Evolutionary conservation across 371 early-diverging fungal species (phyloP).

Genomic region (Mucor indicus): DNA sequence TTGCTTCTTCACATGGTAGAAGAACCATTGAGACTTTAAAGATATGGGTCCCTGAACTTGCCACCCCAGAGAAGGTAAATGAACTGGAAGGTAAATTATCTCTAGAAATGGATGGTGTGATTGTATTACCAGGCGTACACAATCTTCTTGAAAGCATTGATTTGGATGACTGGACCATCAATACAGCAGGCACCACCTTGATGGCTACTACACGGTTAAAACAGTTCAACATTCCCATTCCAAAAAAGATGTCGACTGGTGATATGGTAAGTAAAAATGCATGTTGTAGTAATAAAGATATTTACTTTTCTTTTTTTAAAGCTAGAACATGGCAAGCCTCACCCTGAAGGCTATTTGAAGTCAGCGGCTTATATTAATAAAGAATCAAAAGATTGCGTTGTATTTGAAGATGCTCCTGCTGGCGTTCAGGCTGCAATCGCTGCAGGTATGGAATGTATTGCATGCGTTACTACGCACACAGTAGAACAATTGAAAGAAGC

Average conservation of each 20-base stretch:
- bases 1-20: slow-evolving; percentile 43
- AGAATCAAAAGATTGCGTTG: slow-evolving; percentile 55
- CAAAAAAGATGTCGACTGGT: slow-evolving; percentile 36
- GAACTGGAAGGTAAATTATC: slow-evolving; percentile 29
- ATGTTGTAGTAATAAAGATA: neutral
- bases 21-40: slow-evolving; percentile 45
- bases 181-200: slow-evolving; percentile 30
- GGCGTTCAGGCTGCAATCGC: slow-evolving; percentile 57
- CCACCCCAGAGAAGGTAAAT: slow-evolving; percentile 31
- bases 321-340: slow-evolving; percentile 57
- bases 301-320: slow-evolving; percentile 3
- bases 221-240: slow-evolving; percentile 31
- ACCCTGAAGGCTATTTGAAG: slow-evolving; percentile 62
- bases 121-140: slow-evolving; percentile 26
- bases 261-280: slow-evolving; percentile 21
- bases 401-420: slow-evolving; percentile 73
- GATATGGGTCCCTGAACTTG: slow-evolving; percentile 35
- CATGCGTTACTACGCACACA: slow-evolving; percentile 58
- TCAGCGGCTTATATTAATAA: slow-evolving; percentile 45
- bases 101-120: slow-evolving; percentile 32
- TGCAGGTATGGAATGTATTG: slow-evolving; percentile 59
- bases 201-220: slow-evolving; percentile 36
- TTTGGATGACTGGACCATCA: slow-evolving; percentile 28
- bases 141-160: slow-evolving; percentile 26
- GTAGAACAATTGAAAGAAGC: slow-evolving; percentile 53